These are phyloP conservation scores for Coprinopsis cinerea DNA, from an alignment of 768 basidiomycete species.

Conservation along the genomic window DNA sequence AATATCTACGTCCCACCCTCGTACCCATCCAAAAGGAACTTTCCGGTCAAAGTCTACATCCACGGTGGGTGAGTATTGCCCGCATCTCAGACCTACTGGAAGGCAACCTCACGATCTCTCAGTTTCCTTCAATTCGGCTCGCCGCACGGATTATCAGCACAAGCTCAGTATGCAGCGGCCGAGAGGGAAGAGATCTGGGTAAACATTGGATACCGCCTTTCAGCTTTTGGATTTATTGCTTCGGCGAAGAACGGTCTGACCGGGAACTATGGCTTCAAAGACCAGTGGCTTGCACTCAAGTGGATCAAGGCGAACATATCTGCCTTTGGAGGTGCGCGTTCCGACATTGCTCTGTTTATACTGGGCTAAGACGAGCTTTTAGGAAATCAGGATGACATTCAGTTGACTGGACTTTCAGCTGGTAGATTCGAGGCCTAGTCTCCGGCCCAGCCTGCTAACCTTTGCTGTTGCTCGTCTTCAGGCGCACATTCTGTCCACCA, in stretches of 20 bases:
- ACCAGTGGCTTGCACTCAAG: slow-evolving; percentile 72
- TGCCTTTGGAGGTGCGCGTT: slow-evolving; percentile 56
- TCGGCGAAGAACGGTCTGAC: slow-evolving; percentile 52
- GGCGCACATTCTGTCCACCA: slow-evolving; percentile 75
- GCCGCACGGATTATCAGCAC: slow-evolving; percentile 52
- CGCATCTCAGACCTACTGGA: background rate
- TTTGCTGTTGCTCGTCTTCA: slow-evolving; percentile 17
- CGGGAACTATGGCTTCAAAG: slow-evolving; percentile 83
- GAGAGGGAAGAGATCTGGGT: slow-evolving; percentile 68
- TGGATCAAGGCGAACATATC: slow-evolving; percentile 68
- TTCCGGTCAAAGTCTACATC: slow-evolving; percentile 70
- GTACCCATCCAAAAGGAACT: slow-evolving; percentile 33
- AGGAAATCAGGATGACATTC: slow-evolving; percentile 59
- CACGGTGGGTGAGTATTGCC: slow-evolving; percentile 56
- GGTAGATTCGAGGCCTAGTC: slow-evolving; percentile 30
- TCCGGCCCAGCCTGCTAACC: background rate
- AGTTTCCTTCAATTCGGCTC: slow-evolving; percentile 80
- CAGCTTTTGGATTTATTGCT: slow-evolving; percentile 73
- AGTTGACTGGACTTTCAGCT: slow-evolving; percentile 67
- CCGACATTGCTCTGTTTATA: background rate
- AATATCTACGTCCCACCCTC: slow-evolving; percentile 61
- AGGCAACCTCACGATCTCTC: background rate
- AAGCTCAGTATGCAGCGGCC: slow-evolving; percentile 63
- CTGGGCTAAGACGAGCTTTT: background rate
- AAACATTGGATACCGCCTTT: slow-evolving; percentile 72